Conservation (phyloP, 106 monocot genomes). For the Phalaenopsis equestris region DNA sequence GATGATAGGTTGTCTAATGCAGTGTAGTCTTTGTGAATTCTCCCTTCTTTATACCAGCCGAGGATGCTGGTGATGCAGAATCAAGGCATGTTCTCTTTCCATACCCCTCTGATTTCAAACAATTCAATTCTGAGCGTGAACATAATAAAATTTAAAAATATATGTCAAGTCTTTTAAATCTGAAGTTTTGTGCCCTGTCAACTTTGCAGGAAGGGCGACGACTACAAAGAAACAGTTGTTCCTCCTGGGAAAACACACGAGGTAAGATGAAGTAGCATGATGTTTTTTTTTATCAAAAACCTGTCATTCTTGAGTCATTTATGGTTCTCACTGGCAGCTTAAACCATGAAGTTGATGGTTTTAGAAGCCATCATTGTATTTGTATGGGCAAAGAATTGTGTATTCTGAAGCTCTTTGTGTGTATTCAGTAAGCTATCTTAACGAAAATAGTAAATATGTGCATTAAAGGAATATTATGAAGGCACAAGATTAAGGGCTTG, state of each 20-base stretch:
- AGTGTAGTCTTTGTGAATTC: slow-evolving; percentile 93
- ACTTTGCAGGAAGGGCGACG: slow-evolving; percentile 62
- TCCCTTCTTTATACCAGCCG: slow-evolving; percentile 96
- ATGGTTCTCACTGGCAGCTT: background rate
- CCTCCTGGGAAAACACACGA: slow-evolving; percentile 79
- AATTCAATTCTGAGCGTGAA: background rate
- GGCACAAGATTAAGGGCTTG: too few species aligned
- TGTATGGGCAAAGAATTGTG: too few species aligned
- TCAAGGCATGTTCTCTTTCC: slow-evolving; percentile 40
- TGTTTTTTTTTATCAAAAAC: background rate
- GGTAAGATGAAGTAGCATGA: slow-evolving; percentile 31
- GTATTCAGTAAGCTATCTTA: too few species aligned
- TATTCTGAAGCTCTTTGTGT: too few species aligned
- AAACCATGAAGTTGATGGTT: background rate
- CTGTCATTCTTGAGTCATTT: background rate
- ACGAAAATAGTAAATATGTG: too few species aligned
- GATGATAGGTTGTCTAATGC: slow-evolving; percentile 15
- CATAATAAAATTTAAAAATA: background rate
- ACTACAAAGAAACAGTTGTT: slow-evolving; percentile 75
- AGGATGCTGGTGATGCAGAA: slow-evolving; percentile 87
- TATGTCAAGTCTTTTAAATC: slow-evolving; percentile 1
- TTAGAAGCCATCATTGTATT: background rate
- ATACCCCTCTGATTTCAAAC: background rate
- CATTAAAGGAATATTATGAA: too few species aligned
- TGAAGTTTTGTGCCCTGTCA: background rate